Conservation (phyloP, 2,329 filamentous ascomycete genomes). For the Colletotrichum acutatum region DNA sequence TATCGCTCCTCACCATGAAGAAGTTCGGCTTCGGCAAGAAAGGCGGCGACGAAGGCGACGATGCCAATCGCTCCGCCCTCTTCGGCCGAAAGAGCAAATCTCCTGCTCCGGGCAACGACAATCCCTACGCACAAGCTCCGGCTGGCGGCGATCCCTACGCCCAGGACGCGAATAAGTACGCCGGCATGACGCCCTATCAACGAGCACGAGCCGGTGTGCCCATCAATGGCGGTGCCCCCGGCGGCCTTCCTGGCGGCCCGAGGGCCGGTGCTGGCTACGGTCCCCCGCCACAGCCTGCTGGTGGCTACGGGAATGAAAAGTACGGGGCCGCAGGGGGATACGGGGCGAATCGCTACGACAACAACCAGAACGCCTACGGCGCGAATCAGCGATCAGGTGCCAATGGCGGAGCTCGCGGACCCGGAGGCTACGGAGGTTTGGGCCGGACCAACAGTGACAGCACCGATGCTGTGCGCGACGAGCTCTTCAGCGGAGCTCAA, state of each 20-base stretch:
- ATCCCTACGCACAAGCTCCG: slow-evolving; percentile 68
- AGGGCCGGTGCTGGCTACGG: slow-evolving; percentile 41
- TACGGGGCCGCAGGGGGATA: slow-evolving; percentile 64
- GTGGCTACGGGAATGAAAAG: slow-evolving; percentile 64
- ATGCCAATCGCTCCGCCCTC: slow-evolving; percentile 62
- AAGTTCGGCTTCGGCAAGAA: slow-evolving; percentile 71
- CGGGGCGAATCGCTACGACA: slow-evolving; percentile 64
- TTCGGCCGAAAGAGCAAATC: slow-evolving; percentile 66
- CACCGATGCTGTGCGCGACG: slow-evolving; percentile 68
- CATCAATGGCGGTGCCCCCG: slow-evolving; percentile 42
- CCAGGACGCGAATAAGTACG: slow-evolving; percentile 54
- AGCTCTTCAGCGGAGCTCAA: slow-evolving; percentile 69
- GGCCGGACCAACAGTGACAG: slow-evolving; percentile 56
- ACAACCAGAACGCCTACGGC: slow-evolving; percentile 42
- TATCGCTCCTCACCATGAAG: slow-evolving; percentile 58
- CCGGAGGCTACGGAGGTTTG: slow-evolving; percentile 71
- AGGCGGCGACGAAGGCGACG: slow-evolving; percentile 62
- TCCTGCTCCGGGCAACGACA: slow-evolving; percentile 56
- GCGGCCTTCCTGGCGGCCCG: slow-evolving; percentile 50
- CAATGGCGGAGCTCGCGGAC: slow-evolving; percentile 51
- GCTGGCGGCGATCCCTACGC: slow-evolving; percentile 63
- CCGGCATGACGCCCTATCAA: slow-evolving; percentile 52
- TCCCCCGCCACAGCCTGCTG: slow-evolving; percentile 42
- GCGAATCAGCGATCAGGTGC: slow-evolving; percentile 43
- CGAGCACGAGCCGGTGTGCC: slow-evolving; percentile 42